Percentiles rank a stretch among this genome's conserved stretches.
These are phyloP conservation scores for Rhodotorula babjevae DNA, from an alignment of 768 basidiomycete species.

Conservation along the genomic window DNA sequence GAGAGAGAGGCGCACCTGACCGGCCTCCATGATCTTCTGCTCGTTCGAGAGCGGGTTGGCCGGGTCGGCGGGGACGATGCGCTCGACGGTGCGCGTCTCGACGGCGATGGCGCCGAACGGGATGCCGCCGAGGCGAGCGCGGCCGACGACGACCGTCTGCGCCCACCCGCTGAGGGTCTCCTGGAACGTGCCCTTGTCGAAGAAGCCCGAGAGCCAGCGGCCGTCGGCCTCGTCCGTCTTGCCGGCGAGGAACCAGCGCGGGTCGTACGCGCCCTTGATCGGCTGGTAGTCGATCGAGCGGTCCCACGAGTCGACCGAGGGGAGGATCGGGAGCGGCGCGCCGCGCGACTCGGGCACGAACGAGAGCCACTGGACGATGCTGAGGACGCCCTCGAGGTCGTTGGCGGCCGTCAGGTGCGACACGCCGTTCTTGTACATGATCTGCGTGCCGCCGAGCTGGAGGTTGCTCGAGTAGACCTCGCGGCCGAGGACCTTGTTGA, in stretches of 20 bases:
- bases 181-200: slow-evolving; percentile 96
- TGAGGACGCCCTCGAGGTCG: slow-evolving; percentile 89
- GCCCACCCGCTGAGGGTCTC: slow-evolving; percentile 99
- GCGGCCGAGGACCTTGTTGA: slow-evolving; percentile 97
- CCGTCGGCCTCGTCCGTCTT: slow-evolving; percentile 70
- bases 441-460: slow-evolving; percentile 98
- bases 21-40: slow-evolving; percentile 98
- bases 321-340: slow-evolving; percentile 67
- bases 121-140: slow-evolving; percentile 91
- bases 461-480: slow-evolving; percentile 98
- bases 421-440: slow-evolving; percentile 99
- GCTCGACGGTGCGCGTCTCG: slow-evolving; percentile 94
- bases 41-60: slow-evolving; percentile 95
- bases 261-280: slow-evolving; percentile 92
- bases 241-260: slow-evolving; percentile 95
- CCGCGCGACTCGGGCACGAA: slow-evolving; percentile 83
- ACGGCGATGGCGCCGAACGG: slow-evolving; percentile 98
- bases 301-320: slow-evolving; percentile 76
- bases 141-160: slow-evolving; percentile 94
- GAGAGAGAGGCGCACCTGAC: slow-evolving; percentile 53
- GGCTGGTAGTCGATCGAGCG: slow-evolving; percentile 83
- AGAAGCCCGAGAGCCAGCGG: slow-evolving; percentile 82
- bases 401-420: slow-evolving; percentile 92
- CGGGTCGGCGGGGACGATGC: slow-evolving; percentile 92
- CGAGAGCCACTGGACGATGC: slow-evolving; percentile 90